Conservation (phyloP, 192 early-diverging fungal species). For the Podila epigama region DNA sequence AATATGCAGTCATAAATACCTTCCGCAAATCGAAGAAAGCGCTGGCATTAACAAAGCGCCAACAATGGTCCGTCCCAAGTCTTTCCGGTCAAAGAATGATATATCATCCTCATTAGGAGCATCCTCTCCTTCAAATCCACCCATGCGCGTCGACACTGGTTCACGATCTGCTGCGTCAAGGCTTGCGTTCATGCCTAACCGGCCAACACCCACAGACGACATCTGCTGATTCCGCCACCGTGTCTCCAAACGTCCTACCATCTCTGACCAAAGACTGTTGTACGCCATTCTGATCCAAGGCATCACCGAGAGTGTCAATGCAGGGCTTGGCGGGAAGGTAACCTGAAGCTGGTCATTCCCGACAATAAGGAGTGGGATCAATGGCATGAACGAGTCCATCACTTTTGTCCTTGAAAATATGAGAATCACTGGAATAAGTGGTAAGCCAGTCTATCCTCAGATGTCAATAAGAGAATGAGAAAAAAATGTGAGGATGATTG, state of each 20-base stretch:
- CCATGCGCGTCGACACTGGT: constrained; percentile 12
- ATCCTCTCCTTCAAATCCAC: background rate
- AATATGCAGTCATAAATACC: constrained; percentile 21
- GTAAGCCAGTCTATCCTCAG: constrained; percentile 43
- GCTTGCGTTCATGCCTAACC: constrained; percentile 40
- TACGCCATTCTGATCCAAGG: constrained; percentile 70
- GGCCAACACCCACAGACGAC: constrained; percentile 31
- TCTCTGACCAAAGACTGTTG: constrained; percentile 59
- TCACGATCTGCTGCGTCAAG: constrained; percentile 36
- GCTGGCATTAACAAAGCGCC: constrained; percentile 72
- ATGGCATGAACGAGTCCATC: constrained; percentile 66
- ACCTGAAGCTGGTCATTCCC: constrained; percentile 61
- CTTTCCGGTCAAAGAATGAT: constrained; percentile 60
- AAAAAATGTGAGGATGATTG: background rate
- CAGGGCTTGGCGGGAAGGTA: constrained; percentile 67
- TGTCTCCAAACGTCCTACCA: constrained; percentile 61
- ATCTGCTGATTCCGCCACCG: constrained; percentile 61
- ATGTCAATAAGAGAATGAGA: background rate
- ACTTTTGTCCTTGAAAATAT: constrained; percentile 66
- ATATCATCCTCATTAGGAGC: constrained; percentile 63
- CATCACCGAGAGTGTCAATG: constrained; percentile 65
- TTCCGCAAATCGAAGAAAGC: constrained; percentile 69
- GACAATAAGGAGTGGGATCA: constrained; percentile 65
- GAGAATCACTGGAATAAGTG: constrained; percentile 67
- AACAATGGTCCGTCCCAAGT: constrained; percentile 66